Conservation (phyloP, 352 stramenopile species). For the Phytophthora sp. region DNA sequence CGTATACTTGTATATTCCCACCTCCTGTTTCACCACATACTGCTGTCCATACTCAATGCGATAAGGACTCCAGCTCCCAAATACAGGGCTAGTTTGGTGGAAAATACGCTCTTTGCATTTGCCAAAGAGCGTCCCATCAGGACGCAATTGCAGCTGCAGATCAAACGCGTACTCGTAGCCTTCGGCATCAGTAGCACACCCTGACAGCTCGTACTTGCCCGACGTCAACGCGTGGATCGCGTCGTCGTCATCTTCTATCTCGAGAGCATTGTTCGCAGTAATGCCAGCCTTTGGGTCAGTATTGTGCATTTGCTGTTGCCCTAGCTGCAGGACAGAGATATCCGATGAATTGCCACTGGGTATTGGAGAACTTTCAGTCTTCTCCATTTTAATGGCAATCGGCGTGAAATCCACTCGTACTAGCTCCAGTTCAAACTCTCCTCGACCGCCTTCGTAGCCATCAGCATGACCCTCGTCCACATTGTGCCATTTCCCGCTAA, state of each 20-base stretch:
- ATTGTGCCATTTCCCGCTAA: conserved; percentile 67
- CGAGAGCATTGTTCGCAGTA: conserved; percentile 5
- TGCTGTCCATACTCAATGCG: conserved; percentile 55
- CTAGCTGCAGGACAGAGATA: background rate
- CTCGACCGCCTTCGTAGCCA: conserved; percentile 59
- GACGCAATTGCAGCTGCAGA: conserved; percentile 50
- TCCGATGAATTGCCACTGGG: conserved; percentile 1
- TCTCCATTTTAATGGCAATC: conserved; percentile 21
- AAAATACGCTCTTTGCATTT: conserved; percentile 64
- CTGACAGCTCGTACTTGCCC: conserved; percentile 59
- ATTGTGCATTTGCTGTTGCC: conserved; percentile 5
- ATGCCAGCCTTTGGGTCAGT: background rate
- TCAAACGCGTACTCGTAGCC: conserved; percentile 79
- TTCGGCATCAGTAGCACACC: conserved; percentile 66
- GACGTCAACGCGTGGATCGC: conserved; percentile 56
- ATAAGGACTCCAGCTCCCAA: conserved; percentile 44
- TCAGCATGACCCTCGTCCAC: conserved; percentile 55
- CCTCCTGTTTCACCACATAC: conserved; percentile 66
- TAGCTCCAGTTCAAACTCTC: conserved; percentile 63
- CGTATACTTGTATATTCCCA: conserved; percentile 61
- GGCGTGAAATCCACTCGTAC: conserved; percentile 40
- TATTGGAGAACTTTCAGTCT: conserved; percentile 13
- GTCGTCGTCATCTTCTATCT: conserved; percentile 35
- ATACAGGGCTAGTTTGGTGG: conserved; percentile 50
- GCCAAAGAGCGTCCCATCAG: conserved; percentile 44